Base-by-base conservation (phyloP, 2,329 filamentous ascomycete species). In the Fusarium globosum region DNA sequence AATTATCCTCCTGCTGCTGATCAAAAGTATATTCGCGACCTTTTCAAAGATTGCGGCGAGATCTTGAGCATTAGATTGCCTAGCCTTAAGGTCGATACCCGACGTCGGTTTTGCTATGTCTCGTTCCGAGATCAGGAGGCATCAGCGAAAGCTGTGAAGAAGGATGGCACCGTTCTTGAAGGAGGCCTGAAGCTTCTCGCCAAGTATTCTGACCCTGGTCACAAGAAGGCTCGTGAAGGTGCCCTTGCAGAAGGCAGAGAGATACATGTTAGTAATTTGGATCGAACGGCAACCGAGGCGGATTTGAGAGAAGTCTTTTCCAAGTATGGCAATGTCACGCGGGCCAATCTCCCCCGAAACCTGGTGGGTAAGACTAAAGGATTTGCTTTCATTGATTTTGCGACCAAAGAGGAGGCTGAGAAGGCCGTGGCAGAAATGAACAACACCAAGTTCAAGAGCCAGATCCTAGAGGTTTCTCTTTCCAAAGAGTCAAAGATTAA, bases 51-150 rank as follows among this genome's bases (percentile, higher is more conserved):
- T 65, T 96, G 92, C 78, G 96, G 96, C 48, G 90, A 96, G 48
- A 91, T 99, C 62, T 87, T 97, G 62, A 94, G 92, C 77, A 88
- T 98, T 59, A 92, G 96, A 28, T 96, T 96, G 83, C 96, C 96
- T 4, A 97, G 94, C 64, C 88, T 99, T 58, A 97, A 97, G 80
- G 95, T 89, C 81, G 96, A 98, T 78, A 92, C 92, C 4, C 92
- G 94, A 76, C 93, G 96, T 38, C 92, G 96, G 30, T 99, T 99
- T 84, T 98, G 95, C 85, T 99, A 99, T 81, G 88, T 98, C 12
- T 94, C 97, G n/a, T 98, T 98, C 80, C 88, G 91, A 53, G 90
- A 90, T 38, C 82, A 88, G 6, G 86, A 87, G n/a, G 88, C 89
- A 59, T 94, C 95, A 2, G 87, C 90, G 43, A 90, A 89, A 55